Evolutionary conservation across 495 filamentous ascomycete species (phyloP).

Genomic region (Neurospora sp.): DNA sequence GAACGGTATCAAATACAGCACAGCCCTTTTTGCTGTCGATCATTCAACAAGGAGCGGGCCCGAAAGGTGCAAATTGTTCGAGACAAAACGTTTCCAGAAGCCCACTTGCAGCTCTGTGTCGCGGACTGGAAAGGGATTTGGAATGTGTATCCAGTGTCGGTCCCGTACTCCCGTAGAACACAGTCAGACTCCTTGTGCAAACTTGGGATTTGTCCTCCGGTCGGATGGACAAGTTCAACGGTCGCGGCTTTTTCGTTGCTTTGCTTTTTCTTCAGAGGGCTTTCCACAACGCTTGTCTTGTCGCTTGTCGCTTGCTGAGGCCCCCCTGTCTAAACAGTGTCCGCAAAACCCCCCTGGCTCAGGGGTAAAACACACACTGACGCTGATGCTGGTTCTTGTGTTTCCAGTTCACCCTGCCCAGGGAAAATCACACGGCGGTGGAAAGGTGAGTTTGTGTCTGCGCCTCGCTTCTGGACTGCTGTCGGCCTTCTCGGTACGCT

Average conservation of each 20-base stretch:
- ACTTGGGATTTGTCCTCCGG: background rate
- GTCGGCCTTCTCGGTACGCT: background rate
- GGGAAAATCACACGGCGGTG: background rate
- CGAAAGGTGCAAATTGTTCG: too few relatives aligned
- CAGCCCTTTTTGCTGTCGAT: background rate
- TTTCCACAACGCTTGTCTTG: background rate
- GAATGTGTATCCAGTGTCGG: background rate
- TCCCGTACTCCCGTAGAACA: background rate
- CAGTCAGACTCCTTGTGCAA: background rate
- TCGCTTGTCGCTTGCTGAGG: background rate
- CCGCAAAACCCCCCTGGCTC: background rate
- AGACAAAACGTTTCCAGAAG: background rate
- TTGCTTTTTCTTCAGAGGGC: background rate
- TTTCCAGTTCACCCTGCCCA: background rate
- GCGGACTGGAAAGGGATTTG: background rate
- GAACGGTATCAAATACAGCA: background rate
- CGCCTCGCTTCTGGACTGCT: background rate
- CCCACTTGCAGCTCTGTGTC: background rate
- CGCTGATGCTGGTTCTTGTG: too few relatives aligned
- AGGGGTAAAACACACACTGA: background rate
- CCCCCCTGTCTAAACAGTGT: background rate
- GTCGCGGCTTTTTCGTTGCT: background rate
- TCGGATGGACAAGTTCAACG: background rate
- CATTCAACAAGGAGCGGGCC: background rate
- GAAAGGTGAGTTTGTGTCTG: background rate